phyloP scores from a whole-genome alignment of 768 basidiomycete species.

The Wakefieldia striispora region DNA sequence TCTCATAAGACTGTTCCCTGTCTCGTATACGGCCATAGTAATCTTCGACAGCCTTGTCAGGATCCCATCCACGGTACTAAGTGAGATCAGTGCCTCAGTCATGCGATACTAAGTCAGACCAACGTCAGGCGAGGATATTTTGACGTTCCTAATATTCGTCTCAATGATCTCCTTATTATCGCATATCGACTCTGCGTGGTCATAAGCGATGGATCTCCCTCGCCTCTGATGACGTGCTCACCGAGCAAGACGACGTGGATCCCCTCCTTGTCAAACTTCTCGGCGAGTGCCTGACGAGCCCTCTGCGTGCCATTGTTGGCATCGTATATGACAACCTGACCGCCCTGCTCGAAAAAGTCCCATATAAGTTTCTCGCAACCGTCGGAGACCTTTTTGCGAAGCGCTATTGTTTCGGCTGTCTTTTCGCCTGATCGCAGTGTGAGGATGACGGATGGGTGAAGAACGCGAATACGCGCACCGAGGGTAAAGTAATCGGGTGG shows the following conservation, averaged over 20 bases:
- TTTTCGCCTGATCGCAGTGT: conserved; percentile 59
- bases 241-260: conserved; percentile 95
- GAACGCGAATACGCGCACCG: conserved; percentile 40
- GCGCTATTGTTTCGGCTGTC: conserved; percentile 71
- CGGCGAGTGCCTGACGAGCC: conserved; percentile 65
- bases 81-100: not conserved
- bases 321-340: conserved; percentile 98
- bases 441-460: not conserved
- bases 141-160: conserved; percentile 91
- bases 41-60: conserved; percentile 87
- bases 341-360: conserved; percentile 82
- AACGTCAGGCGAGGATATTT: conserved; percentile 97
- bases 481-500: conserved; percentile 92
- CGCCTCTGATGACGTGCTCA: conserved; percentile 31
- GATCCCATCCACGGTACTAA: conserved; percentile 91
- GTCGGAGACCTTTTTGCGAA: conserved; percentile 69
- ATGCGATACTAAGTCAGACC: conserved; percentile 28
- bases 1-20: conserved; percentile 86
- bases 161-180: conserved; percentile 92
- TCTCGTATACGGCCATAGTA: conserved; percentile 87
- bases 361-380: conserved; percentile 89
- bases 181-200: conserved; percentile 74
- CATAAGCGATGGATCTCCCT: not conserved
- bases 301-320: conserved; percentile 87
- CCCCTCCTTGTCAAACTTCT: conserved; percentile 82